phyloP scores from a whole-genome alignment of 208 protist species.

The Wallacemonas sp. region DNA sequence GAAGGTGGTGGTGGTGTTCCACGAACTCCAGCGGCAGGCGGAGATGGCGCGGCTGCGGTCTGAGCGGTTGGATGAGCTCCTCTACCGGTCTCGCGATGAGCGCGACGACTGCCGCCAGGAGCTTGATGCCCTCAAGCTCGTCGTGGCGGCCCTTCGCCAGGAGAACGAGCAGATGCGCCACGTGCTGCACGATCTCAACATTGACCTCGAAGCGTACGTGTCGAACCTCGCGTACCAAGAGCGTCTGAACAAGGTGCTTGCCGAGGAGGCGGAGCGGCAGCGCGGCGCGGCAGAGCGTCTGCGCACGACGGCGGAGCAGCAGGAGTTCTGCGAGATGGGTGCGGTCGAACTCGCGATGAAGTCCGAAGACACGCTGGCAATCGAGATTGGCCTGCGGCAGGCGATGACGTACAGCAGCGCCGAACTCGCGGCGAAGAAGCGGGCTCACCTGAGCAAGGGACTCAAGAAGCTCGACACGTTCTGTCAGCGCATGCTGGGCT shows the following conservation, averaged over 20 bases:
- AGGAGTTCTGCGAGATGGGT: slow-evolving; percentile 59
- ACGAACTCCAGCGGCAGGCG: slow-evolving; percentile 9
- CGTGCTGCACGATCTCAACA: slow-evolving; percentile 35
- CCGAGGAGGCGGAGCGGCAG: slow-evolving; percentile 22
- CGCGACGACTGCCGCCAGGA: slow-evolving; percentile 30
- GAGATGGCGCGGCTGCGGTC: slow-evolving; percentile 9
- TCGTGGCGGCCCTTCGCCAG: slow-evolving; percentile 16
- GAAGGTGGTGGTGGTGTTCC: not conserved
- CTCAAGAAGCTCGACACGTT: slow-evolving; percentile 27
- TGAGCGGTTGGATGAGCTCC: slow-evolving; percentile 24
- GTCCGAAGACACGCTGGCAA: slow-evolving; percentile 27
- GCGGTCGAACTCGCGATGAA: slow-evolving; percentile 41
- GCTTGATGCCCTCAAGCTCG: slow-evolving; percentile 23
- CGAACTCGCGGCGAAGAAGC: slow-evolving; percentile 34
- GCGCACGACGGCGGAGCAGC: slow-evolving; percentile 32
- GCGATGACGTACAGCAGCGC: slow-evolving; percentile 24
- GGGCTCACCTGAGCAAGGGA: slow-evolving; percentile 13
- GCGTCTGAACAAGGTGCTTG: slow-evolving; percentile 15
- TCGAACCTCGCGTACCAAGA: slow-evolving; percentile 18
- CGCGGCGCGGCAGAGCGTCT: slow-evolving; percentile 24
- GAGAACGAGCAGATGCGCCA: slow-evolving; percentile 37
- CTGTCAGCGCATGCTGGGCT: slow-evolving; percentile 12
- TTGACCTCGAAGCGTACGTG: slow-evolving; percentile 35
- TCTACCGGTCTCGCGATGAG: slow-evolving; percentile 16
- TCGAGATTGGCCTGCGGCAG: slow-evolving; percentile 23